Evolutionary conservation across 352 stramenopile species (phyloP), one percentile per base, ranked within the genome.

Genomic region (Phytopythium chamaehyphon): DNA sequence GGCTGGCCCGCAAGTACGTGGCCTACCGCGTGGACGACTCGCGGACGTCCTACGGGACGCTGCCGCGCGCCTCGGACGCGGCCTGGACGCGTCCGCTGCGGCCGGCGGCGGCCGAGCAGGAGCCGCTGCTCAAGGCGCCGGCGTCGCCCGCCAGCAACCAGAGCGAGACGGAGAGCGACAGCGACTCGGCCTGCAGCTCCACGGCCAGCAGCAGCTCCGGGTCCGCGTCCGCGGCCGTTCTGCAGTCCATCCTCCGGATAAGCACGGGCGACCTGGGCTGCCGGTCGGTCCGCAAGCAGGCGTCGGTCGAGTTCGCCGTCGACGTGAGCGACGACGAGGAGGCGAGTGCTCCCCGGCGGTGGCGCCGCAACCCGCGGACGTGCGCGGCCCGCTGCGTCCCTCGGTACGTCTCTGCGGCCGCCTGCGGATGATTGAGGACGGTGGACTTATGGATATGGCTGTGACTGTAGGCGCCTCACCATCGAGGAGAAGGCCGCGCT

Each of bases 101-200:
- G 36, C 51, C 11, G 46, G 61, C n/a, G 37, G 62, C 11, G 44
- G 55, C 53, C 10, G 61, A 67, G 40, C 24, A 53, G 9, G 53
- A 68, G 36, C 44, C 61, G 11, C 28, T 69, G 23, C 44, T 80
- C 16, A 43, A 36, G 8, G 24, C 53, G 44, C 51, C 28, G 33
- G 33, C 10, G 45, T 59, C 14, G 11, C 46, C 46, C 35, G 35
- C 16, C 46, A 75, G 43, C 43, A 78, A 72, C 49, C 76, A 88
- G 47, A 90, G 80, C 57, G 80, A 90, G 61, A 90, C 80, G 3
- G 80, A 90, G 38, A 90, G 80, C 62, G 80, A 90, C 51, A 90
- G 80, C 37, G 80, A 90, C 57, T 23, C 45, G 28, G 45, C 24
- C n/a, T 69, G 70, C 2, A 85, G 74, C 51, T 83, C 62, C 53